Conservation (phyloP, 1,284 basidiomycete genomes). For the Ustilago cynodontis region DNA sequence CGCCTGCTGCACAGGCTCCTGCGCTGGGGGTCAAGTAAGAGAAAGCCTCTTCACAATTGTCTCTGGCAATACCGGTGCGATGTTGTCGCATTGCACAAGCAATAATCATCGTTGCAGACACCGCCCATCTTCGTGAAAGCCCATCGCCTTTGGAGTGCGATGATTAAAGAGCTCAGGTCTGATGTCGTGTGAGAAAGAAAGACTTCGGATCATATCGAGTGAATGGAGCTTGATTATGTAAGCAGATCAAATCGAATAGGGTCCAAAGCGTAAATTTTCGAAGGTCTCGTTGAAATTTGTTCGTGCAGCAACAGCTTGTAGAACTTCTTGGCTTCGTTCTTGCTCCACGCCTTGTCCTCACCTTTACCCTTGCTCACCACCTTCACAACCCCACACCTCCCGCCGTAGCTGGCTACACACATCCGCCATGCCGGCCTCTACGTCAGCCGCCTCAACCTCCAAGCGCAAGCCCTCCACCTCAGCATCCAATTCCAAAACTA, state of each 20-base stretch:
- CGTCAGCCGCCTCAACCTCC: slow-evolving; percentile 15
- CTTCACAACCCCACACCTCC: neutral
- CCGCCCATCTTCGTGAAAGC: neutral
- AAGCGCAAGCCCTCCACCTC: slow-evolving; percentile 22
- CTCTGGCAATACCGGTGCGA: too few relatives aligned
- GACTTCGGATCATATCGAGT: too few relatives aligned
- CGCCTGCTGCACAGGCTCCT: slow-evolving; percentile 32
- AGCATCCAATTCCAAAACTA: neutral
- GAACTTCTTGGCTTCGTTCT: neutral
- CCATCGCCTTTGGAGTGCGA: neutral
- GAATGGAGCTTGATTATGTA: slow-evolving; percentile 17
- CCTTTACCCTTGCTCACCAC: too few relatives aligned
- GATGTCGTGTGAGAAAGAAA: neutral
- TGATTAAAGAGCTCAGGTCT: too few relatives aligned
- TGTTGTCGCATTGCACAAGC: neutral
- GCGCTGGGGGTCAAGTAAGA: slow-evolving; percentile 39
- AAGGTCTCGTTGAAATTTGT: slow-evolving; percentile 23
- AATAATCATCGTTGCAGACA: neutral
- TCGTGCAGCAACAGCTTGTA: slow-evolving; percentile 6
- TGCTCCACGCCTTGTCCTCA: neutral
- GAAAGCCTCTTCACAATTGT: neutral
- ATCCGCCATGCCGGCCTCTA: neutral
- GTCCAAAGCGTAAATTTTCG: slow-evolving; percentile 20
- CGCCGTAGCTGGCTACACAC: neutral
- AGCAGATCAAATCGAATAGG: slow-evolving; percentile 26